These are phyloP conservation scores for Carex sylvatica DNA, from an alignment of 202 grass and related monocot genomes.

Conservation along the genomic window DNA sequence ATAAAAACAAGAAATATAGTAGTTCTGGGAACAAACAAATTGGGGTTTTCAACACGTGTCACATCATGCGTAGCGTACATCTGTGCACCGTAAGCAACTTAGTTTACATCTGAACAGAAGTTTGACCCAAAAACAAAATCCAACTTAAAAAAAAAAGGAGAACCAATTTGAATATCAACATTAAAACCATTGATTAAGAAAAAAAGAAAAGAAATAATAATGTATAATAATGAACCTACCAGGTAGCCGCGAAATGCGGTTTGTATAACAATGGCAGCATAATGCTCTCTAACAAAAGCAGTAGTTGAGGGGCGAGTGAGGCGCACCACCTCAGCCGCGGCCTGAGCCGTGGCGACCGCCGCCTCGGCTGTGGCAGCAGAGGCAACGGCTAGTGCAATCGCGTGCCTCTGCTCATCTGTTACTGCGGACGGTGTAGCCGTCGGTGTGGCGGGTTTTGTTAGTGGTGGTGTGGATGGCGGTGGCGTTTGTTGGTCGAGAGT, in stretches of 20 bases:
- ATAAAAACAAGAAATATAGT: background rate
- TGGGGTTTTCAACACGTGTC: background rate
- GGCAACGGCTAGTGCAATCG: slow-evolving; percentile 83
- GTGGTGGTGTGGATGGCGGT: background rate
- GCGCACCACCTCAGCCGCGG: slow-evolving; percentile 82
- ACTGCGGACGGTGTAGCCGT: slow-evolving; percentile 20
- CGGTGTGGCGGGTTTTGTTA: background rate
- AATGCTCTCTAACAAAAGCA: slow-evolving; percentile 44
- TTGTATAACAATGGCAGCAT: slow-evolving; percentile 67
- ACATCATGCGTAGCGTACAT: background rate
- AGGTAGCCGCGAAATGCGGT: slow-evolving; percentile 86
- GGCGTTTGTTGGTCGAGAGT: background rate
- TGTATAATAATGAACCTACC: slow-evolving; percentile 16
- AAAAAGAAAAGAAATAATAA: background rate
- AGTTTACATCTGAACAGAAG: background rate
- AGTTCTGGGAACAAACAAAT: background rate
- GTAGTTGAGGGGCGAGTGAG: slow-evolving; percentile 37
- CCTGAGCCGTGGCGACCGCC: slow-evolving; percentile 76
- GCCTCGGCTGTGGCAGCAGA: slow-evolving; percentile 81
- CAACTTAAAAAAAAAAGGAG: background rate
- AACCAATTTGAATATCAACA: background rate
- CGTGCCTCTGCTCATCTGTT: slow-evolving; percentile 82
- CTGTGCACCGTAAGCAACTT: background rate
- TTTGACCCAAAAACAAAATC: background rate
- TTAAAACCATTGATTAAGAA: background rate